Base-by-base conservation (phyloP, 345 rosid genomes). In the Eucalyptus lansdowneana region DNA sequence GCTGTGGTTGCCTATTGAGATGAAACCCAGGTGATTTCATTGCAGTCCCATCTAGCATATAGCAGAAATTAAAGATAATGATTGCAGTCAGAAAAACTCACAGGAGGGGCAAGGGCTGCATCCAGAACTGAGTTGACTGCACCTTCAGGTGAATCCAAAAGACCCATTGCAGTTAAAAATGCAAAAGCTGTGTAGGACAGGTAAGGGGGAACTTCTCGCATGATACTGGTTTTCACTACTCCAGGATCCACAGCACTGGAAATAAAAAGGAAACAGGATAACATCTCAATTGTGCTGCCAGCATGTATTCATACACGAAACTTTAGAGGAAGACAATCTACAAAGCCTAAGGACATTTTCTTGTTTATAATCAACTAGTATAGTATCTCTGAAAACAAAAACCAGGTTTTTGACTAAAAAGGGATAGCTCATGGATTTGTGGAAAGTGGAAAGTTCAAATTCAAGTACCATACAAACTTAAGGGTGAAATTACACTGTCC, bases 211-310 rank as follows among this genome's bases (percentile, higher is more conserved):
- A 97, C 87, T 93, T 98, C 99, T 89, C 96, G 94, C 99, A 96
- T 95, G 92, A 98, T 95, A 89, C 96, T 95, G 69, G 99, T 98
- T 91, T 94, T 86, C 34, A 95, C 99, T 3, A 86, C 91, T 92
- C 99, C 99, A 88, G 99, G 99, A 94, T 98, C 99, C 22, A 93
- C 97, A 88, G 98, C 95, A 92, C 99, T 97, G 86, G 22, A 37
- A 86, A 56, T 25, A 12, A 45, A 58, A 51, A 45, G 6, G 47
- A 76, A 76, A 76, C 47, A 21, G 29, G 47, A 40, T 12, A 76
- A 76, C 5, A 50, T 60, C 49, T 58, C 27, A 34, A 40, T 51
- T 12, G 34, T 51, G n/a, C 54, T 50, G 45, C 62, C 88, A 31
- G 65, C n/a, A 86, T 50, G 87, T 51, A 72, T 37, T 72, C 45